phyloP scores from a whole-genome alignment of 495 filamentous ascomycete genomes.

The Aspergillus hancockii region DNA sequence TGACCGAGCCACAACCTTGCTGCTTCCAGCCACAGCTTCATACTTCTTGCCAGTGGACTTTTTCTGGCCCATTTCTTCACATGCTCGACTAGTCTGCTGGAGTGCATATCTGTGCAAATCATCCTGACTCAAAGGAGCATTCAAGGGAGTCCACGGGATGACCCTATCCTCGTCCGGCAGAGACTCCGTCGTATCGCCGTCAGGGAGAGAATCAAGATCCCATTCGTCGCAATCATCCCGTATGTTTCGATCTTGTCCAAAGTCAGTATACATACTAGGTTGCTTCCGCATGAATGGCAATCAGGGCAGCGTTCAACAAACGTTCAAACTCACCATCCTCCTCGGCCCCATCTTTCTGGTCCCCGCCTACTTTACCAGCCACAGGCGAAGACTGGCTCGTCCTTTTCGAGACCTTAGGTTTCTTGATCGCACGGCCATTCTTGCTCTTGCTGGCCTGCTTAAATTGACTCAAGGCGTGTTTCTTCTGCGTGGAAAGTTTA shows the following conservation, averaged over 20 bases:
- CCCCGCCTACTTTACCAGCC: too few relatives aligned
- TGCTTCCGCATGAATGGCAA: constrained; percentile 7
- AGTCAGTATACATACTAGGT: neutral
- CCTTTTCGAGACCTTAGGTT: neutral
- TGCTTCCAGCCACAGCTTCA: neutral
- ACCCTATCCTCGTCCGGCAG: neutral
- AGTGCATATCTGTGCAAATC: neutral
- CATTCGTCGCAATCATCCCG: neutral
- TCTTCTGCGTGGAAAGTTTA: neutral
- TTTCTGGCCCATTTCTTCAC: neutral
- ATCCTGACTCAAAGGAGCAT: neutral
- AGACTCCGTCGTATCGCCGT: neutral
- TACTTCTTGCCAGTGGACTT: neutral
- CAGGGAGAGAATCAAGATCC: neutral
- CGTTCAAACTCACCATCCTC: constrained; percentile 2
- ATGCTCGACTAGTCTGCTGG: neutral
- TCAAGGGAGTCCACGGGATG: neutral
- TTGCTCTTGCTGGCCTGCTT: neutral
- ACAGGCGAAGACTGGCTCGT: neutral
- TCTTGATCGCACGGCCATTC: neutral
- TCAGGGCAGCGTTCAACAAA: constrained; percentile 9
- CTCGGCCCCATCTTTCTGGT: neutral
- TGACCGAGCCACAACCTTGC: neutral
- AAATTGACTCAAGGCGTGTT: neutral
- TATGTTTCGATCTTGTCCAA: neutral